Evolutionary conservation across 2,329 filamentous ascomycete species (phyloP).

Genomic region (Ophiostoma tasmaniense): DNA sequence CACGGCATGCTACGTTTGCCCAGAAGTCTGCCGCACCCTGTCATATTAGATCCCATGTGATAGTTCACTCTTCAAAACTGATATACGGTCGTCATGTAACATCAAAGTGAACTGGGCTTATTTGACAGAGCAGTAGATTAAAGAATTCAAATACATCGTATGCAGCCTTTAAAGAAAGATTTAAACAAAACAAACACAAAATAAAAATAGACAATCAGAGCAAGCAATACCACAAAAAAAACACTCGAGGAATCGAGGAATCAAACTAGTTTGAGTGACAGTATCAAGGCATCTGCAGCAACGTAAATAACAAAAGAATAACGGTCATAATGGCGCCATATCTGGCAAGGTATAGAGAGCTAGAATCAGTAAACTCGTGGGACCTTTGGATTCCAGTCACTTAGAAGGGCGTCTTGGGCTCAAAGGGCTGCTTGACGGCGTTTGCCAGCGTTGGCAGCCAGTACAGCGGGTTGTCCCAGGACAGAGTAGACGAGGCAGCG

Average conservation of each 20-base stretch:
- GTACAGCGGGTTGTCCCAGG: slow-evolving; percentile 10
- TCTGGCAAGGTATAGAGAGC: neutral
- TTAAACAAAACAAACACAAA: neutral
- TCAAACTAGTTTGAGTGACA: neutral
- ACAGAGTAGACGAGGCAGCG: neutral
- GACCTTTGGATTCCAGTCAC: neutral
- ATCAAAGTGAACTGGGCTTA: neutral
- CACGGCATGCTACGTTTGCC: neutral
- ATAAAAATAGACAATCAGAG: neutral
- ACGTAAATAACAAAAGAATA: neutral
- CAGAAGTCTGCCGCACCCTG: neutral
- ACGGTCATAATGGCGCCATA: neutral
- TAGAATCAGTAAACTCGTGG: neutral
- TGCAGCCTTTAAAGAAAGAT: neutral
- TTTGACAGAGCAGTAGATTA: neutral
- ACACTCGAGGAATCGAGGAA: too few relatives aligned
- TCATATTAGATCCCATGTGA: neutral
- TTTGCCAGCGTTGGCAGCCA: slow-evolving; percentile 14
- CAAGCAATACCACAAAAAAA: neutral
- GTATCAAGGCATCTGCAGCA: neutral
- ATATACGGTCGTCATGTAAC: too few relatives aligned
- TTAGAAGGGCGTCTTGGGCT: neutral
- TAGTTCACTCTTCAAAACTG: neutral
- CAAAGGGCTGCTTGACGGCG: neutral
- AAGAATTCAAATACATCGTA: neutral